Conservation (phyloP, 106 monocot genomes). For the Platanthera guangdongensis region DNA sequence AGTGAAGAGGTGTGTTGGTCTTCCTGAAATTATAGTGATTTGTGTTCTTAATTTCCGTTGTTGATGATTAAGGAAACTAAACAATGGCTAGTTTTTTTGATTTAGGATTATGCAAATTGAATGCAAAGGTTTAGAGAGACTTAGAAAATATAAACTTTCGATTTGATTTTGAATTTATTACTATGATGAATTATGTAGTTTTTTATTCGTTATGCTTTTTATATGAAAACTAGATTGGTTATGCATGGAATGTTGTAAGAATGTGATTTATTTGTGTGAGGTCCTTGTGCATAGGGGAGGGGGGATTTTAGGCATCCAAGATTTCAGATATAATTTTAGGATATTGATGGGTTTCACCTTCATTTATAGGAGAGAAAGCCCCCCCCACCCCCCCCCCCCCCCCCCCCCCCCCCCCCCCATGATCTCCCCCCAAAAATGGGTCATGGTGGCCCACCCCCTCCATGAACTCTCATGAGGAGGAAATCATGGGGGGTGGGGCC, state of each 20-base stretch:
- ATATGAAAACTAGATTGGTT: not conserved
- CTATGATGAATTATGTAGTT: not conserved
- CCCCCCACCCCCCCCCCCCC: no score
- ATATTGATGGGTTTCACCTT: no score
- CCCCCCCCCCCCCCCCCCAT: no score
- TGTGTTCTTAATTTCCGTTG: not conserved
- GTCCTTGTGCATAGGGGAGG: not conserved
- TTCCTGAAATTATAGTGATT: not conserved
- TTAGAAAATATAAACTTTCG: not conserved
- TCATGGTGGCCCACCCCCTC: no score
- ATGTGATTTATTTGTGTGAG: not conserved
- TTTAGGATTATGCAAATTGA: not conserved
- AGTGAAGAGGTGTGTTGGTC: slow-evolving; percentile 40
- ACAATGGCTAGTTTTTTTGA: not conserved
- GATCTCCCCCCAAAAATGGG: no score
- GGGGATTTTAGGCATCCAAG: no score
- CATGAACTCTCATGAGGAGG: no score
- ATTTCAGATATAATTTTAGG: no score
- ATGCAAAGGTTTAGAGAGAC: not conserved
- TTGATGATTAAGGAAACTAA: not conserved
- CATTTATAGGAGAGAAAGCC: no score
- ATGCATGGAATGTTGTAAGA: not conserved
- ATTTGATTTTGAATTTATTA: not conserved
- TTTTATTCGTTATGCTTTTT: not conserved
- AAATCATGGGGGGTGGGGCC: no score